These are phyloP conservation scores for Russula olivacea DNA, from an alignment of 768 basidiomycete species.

Conservation along the genomic window DNA sequence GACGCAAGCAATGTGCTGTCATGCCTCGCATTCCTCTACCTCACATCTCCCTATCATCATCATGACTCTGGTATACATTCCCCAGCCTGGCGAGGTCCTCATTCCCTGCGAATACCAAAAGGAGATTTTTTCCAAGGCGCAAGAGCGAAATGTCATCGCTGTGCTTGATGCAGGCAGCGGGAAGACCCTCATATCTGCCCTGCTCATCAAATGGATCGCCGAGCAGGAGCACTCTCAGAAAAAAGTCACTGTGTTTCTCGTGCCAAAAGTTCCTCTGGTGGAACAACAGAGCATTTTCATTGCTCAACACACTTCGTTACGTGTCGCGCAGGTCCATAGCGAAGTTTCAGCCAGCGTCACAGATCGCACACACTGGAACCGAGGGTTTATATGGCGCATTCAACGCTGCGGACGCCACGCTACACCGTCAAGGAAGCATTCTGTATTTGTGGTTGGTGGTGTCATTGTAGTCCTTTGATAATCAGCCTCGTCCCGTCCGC, in stretches of 20 bases:
- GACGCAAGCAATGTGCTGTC: not conserved
- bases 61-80: slow-evolving; percentile 9
- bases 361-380: slow-evolving; percentile 59
- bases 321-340: slow-evolving; percentile 65
- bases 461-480: too few species aligned
- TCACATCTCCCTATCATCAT: not conserved
- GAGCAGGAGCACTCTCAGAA: slow-evolving; percentile 42
- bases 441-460: too few species aligned
- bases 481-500: too few species aligned
- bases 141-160: slow-evolving; percentile 49
- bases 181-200: slow-evolving; percentile 55
- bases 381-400: too few species aligned
- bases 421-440: too few species aligned
- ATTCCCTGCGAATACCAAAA: slow-evolving; percentile 48
- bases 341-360: slow-evolving; percentile 62
- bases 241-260: slow-evolving; percentile 73
- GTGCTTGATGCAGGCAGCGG: slow-evolving; percentile 55
- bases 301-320: slow-evolving; percentile 54
- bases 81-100: slow-evolving; percentile 20
- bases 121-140: slow-evolving; percentile 49
- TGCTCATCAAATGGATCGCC: slow-evolving; percentile 72
- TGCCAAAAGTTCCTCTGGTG: slow-evolving; percentile 80
- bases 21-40: not conserved
- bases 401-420: too few species aligned
- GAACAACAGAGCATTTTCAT: slow-evolving; percentile 75